These are phyloP conservation scores for Chrysanthemum seticuspe DNA, from an alignment of 129 eudicot species.

Conservation along the genomic window DNA sequence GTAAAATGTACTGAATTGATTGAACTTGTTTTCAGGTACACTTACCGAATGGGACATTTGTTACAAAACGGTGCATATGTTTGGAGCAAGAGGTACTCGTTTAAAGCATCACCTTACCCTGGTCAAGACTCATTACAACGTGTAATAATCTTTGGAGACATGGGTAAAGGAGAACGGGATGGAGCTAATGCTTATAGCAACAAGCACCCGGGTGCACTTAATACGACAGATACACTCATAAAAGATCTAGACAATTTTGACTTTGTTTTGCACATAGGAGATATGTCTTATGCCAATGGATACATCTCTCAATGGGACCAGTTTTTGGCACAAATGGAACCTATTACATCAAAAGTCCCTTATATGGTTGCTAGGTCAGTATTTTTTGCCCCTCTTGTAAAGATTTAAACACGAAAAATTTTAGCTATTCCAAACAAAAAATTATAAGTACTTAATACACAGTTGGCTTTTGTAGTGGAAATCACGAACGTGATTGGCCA, in stretches of 20 bases:
- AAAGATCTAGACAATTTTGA: constrained; percentile 61
- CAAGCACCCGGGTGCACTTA: constrained; percentile 77
- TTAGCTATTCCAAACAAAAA: no score
- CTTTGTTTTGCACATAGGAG: constrained; percentile 74
- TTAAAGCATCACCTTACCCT: constrained; percentile 76
- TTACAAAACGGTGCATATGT: constrained; percentile 44
- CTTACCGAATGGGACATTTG: constrained; percentile 64
- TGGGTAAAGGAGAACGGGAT: constrained; percentile 90
- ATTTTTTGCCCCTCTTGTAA: background rate
- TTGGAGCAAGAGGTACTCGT: constrained; percentile 59
- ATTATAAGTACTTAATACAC: background rate
- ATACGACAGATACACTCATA: constrained; percentile 62
- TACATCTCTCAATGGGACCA: constrained; percentile 88
- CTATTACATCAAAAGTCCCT: constrained; percentile 62
- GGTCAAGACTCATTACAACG: constrained; percentile 81
- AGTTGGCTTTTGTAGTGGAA: constrained; percentile 52
- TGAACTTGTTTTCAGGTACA: constrained; percentile 43
- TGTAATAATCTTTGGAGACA: constrained; percentile 67
- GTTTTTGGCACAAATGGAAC: constrained; percentile 67
- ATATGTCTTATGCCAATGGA: constrained; percentile 64
- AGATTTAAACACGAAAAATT: background rate
- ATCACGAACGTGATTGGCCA: constrained; percentile 94
- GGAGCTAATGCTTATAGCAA: constrained; percentile 72
- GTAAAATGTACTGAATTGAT: no score
- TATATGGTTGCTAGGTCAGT: constrained; percentile 81